Evolutionary conservation across 164 flowering plant species (phyloP).

Genomic region (Macadamia tetraphylla): DNA sequence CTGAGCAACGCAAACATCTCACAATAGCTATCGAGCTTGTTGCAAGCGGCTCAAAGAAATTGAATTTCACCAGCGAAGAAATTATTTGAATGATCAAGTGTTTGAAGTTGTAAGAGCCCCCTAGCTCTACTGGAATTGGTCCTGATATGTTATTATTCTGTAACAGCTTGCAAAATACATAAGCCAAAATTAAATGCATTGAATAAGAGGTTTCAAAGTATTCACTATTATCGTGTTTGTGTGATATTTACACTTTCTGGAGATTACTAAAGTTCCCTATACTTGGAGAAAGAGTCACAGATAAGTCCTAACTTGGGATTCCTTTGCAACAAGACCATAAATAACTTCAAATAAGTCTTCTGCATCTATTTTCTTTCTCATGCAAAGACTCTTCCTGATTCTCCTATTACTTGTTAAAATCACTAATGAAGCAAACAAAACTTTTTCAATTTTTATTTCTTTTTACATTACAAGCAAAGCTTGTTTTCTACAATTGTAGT

Average conservation of each 20-base stretch:
- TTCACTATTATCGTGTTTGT: neutral
- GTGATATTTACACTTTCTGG: slow-evolving; percentile 58
- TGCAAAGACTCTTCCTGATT: too few species aligned
- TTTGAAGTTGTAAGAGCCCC: slow-evolving; percentile 58
- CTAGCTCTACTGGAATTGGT: slow-evolving; percentile 35
- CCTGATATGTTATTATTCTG: slow-evolving; percentile 55
- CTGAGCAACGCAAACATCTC: slow-evolving; percentile 44
- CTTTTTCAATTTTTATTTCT: too few species aligned
- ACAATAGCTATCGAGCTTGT: slow-evolving; percentile 53
- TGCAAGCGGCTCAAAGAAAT: slow-evolving; percentile 43
- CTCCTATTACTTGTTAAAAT: neutral
- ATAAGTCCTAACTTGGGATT: too few species aligned
- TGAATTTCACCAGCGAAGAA: slow-evolving; percentile 52
- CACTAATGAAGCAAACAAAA: neutral
- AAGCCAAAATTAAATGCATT: slow-evolving; percentile 1
- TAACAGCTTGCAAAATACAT: slow-evolving; percentile 49
- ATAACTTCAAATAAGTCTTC: too few species aligned
- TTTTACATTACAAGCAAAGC: neutral
- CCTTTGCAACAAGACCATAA: too few species aligned
- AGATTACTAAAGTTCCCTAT: slow-evolving; percentile 69
- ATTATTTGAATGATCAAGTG: slow-evolving; percentile 81
- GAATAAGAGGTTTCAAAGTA: neutral
- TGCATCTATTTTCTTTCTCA: neutral
- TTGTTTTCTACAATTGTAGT: slow-evolving; percentile 20
- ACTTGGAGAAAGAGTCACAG: too few species aligned